Percentiles rank a stretch among this genome's conserved stretches.
Conservation (phyloP, 352 stramenopile species). For the Phytophthora tentaculata region DNA sequence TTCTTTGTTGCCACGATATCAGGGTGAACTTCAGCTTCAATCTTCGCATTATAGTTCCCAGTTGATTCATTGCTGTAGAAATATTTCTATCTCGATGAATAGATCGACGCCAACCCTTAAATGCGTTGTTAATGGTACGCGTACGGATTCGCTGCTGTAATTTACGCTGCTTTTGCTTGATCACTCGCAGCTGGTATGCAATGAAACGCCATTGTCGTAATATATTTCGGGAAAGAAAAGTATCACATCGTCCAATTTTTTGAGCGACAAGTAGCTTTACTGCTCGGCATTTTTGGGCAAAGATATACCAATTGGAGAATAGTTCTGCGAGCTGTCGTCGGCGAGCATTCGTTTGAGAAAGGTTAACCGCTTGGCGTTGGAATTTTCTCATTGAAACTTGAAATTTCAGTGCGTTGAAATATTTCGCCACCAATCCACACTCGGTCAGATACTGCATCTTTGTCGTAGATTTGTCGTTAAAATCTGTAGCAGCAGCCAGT, state of each 20-base stretch:
- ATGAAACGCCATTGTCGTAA: constrained; percentile 22
- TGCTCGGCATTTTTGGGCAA: constrained; percentile 6
- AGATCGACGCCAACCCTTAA: constrained; percentile 19
- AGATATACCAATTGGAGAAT: constrained; percentile 24
- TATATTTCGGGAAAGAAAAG: constrained; percentile 7
- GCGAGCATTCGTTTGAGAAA: constrained; percentile 25
- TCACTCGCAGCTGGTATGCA: constrained; percentile 4
- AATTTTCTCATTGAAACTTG: constrained; percentile 19
- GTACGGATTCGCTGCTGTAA: constrained; percentile 11
- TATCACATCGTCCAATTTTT: constrained; percentile 12
- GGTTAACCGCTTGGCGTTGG: constrained; percentile 10
- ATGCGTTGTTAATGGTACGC: constrained; percentile 2
- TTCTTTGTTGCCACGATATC: constrained; percentile 16
- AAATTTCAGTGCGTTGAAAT: constrained; percentile 37
- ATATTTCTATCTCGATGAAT: constrained; percentile 17
- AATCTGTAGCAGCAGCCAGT: constrained; percentile 3
- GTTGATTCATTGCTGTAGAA: neutral
- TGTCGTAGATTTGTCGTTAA: constrained; percentile 16
- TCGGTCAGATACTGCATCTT: constrained; percentile 25
- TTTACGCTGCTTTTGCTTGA: constrained; percentile 28
- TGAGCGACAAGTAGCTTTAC: constrained; percentile 14
- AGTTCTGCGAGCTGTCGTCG: constrained; percentile 21
- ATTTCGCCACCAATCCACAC: constrained; percentile 25
- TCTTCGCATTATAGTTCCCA: constrained; percentile 3
- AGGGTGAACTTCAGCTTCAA: constrained; percentile 15